These are phyloP conservation scores for Verticillium tricorpus DNA, from an alignment of 2,329 filamentous ascomycete genomes.

Conservation along the genomic window DNA sequence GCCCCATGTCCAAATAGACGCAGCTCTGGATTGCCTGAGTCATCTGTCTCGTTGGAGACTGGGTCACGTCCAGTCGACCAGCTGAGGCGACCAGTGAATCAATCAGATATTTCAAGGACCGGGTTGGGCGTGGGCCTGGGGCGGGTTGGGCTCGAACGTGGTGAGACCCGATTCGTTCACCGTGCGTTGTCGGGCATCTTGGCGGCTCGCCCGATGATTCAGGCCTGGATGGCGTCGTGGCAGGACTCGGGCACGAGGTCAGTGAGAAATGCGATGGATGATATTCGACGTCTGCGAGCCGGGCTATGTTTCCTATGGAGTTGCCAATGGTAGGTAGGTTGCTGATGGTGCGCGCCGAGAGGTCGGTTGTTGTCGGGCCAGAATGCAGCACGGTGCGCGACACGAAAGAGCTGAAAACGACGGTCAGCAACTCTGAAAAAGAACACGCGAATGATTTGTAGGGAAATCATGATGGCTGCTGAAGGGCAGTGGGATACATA, in stretches of 20 bases:
- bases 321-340: not conserved
- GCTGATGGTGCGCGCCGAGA: not conserved
- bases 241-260: not conserved
- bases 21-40: not conserved
- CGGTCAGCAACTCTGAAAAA: too few species aligned
- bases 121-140: not conserved
- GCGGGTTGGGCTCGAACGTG: constrained; percentile 1
- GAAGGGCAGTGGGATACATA: too few species aligned
- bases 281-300: not conserved
- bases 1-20: not conserved
- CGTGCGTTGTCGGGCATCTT: not conserved
- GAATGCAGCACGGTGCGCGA: too few species aligned
- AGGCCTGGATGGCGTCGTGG: not conserved
- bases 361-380: not conserved
- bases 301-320: not conserved
- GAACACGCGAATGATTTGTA: too few species aligned
- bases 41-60: not conserved
- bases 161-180: not conserved
- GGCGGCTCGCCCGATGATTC: not conserved
- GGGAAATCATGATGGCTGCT: too few species aligned
- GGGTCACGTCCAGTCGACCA: not conserved
- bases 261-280: not conserved
- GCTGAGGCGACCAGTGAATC: not conserved
- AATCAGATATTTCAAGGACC: not conserved
- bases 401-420: too few species aligned